Evolutionary conservation across 176 grass and related monocot genomes (phyloP), one percentile per base, ranked within the genome.

Genomic region (Bothriochloa decipiens): DNA sequence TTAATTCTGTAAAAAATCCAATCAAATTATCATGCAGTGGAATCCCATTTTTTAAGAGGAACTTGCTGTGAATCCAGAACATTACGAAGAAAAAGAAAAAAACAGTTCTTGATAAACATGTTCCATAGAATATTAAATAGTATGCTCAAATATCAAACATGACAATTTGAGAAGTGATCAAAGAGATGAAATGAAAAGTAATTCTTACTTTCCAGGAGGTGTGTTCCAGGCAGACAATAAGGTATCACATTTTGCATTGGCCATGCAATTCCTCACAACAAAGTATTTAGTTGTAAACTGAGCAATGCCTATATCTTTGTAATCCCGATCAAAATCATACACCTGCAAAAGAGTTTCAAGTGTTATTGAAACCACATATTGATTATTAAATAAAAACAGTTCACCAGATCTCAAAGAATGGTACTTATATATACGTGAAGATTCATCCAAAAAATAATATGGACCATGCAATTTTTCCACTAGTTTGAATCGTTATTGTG

Each of bases 171-270:
- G 35, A 62, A 45, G 36, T 2, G 41, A 15, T 35, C 13, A 66
- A 14, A 32, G 7, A 41, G 50, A 58, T 41, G 70, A 72, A 85
- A 55, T 74, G 67, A 63, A 63, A 65, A 80, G 6, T 28, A 85
- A 57, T 65, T 70, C 91, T 86, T 94, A 99, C 96, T 96, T 99
- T 89, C 93, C 96, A 58, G 91, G 81, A 89, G 96, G 93, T 45
- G 91, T 84, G 83, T 94, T 99, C 96, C 96, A 99, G 10, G 96
- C 96, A 86, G 96, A 99, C 74, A 99, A 94, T 77, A 99, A 86
- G 81, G 91, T 94, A 74, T 94, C 91, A 70, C 91, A 99, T 81
- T 99, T 99, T 35, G 93, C 86, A 92, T 94, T 94, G 49, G 83
- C 83, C 69, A 99, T 82, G 76, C 93, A 99, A 89, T 99, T 99